Percentiles rank a stretch among this genome's conserved stretches.
Evolutionary conservation across 192 early-diverging fungal genomes (phyloP).

Genomic region (Gaertneriomyces sp.): DNA sequence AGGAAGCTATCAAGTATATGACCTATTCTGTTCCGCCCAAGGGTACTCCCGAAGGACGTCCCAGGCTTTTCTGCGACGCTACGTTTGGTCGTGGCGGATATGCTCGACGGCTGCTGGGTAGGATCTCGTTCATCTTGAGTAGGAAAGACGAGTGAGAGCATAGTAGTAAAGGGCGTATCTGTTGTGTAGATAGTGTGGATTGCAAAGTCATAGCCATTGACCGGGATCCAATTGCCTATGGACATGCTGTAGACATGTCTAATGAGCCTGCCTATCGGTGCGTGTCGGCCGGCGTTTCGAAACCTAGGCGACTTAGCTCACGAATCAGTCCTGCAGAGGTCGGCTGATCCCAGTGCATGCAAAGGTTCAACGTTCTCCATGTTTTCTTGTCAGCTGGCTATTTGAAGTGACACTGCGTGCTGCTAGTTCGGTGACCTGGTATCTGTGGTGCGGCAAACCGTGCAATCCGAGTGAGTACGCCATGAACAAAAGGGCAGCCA

Average conservation of each 20-base stretch:
- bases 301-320: no score
- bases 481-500: no score
- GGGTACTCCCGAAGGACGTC: not conserved
- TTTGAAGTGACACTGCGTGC: conserved; percentile 1
- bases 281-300: not conserved
- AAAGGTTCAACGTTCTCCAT: conserved; percentile 11
- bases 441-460: conserved; percentile 27
- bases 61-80: conserved; percentile 55
- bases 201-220: conserved; percentile 68
- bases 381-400: not conserved
- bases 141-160: no score
- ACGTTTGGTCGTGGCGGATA: conserved; percentile 73
- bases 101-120: conserved; percentile 62
- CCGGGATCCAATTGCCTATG: conserved; percentile 64
- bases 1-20: conserved; percentile 8
- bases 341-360: conserved; percentile 56
- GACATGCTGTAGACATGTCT: conserved; percentile 51
- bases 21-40: not conserved
- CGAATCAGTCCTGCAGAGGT: conserved; percentile 28
- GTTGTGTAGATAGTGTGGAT: conserved; percentile 21
- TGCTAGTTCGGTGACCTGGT: conserved; percentile 55
- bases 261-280: conserved; percentile 32
- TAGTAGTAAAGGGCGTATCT: not conserved
- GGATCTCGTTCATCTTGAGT: not conserved
- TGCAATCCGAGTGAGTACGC: conserved; percentile 28